A percentile compares a stretch with the other conserved stretches of the same genome.
Conservation (phyloP, 495 filamentous ascomycete genomes). For the Evernia prunastri region DNA sequence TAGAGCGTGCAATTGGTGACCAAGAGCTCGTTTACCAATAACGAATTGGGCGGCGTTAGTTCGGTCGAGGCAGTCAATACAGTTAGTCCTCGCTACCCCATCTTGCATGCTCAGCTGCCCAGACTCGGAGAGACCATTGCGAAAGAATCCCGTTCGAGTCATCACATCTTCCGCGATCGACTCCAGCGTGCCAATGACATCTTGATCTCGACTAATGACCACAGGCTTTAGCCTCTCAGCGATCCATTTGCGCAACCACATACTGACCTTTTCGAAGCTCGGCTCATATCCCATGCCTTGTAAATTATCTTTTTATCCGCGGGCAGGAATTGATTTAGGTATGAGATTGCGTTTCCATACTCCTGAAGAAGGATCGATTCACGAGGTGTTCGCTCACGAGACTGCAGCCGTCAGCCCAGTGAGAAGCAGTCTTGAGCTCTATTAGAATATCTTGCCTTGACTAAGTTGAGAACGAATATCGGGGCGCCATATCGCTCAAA, state of each 20-base stretch:
- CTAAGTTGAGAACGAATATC: conserved; percentile 85
- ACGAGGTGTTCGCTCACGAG: conserved; percentile 79
- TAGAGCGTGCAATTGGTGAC: conserved; percentile 86
- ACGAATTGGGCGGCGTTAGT: conserved; percentile 98
- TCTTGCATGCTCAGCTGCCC: conserved; percentile 71
- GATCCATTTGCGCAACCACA: background rate
- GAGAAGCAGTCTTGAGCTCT: background rate
- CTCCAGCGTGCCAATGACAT: conserved; percentile 90
- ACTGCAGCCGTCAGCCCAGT: conserved; percentile 20
- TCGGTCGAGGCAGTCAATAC: conserved; percentile 93
- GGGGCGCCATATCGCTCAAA: conserved; percentile 92
- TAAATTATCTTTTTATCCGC: conserved; percentile 78
- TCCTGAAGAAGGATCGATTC: conserved; percentile 87
- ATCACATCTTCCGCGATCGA: conserved; percentile 81
- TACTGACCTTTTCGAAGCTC: conserved; percentile 68
- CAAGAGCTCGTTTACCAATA: conserved; percentile 90
- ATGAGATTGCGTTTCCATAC: conserved; percentile 80
- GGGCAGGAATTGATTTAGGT: conserved; percentile 93
- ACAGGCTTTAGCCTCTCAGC: background rate
- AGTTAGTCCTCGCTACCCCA: conserved; percentile 90
- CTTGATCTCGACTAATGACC: conserved; percentile 66
- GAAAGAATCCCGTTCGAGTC: conserved; percentile 83
- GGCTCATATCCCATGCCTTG: conserved; percentile 96
- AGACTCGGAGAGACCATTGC: conserved; percentile 68
- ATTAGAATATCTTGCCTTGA: conserved; percentile 54